A percentile compares a stretch with the other conserved stretches of the same genome.
phyloP scores from a whole-genome alignment of 2,329 filamentous ascomycete genomes.

The Thermoascus crustaceus region DNA sequence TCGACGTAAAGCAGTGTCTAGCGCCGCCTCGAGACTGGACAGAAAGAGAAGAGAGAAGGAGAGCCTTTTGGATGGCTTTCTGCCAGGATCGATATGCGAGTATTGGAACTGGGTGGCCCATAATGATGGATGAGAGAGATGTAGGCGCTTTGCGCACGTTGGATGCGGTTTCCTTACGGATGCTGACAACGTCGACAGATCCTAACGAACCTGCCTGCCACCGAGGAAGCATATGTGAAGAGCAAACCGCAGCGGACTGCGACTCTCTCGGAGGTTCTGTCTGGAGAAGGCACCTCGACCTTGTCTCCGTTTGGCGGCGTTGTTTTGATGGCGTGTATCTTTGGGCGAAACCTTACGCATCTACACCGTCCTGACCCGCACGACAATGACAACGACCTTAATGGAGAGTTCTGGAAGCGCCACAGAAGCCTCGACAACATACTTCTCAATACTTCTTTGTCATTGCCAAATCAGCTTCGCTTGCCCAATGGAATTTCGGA shows the following conservation, averaged over 20 bases:
- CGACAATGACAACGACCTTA: slow-evolving; percentile 77
- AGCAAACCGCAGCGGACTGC: slow-evolving; percentile 66
- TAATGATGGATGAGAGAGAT: slow-evolving; percentile 86
- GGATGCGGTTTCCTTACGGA: too few relatives aligned
- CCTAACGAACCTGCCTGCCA: slow-evolving; percentile 71
- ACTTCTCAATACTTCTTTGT: slow-evolving; percentile 75
- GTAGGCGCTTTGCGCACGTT: too few relatives aligned
- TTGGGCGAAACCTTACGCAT: slow-evolving; percentile 84
- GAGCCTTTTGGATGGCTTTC: slow-evolving; percentile 94
- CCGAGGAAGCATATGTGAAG: slow-evolving; percentile 76
- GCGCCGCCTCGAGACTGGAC: slow-evolving; percentile 86
- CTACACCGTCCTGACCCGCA: slow-evolving; percentile 77
- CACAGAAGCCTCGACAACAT: slow-evolving; percentile 86
- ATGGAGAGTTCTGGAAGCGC: slow-evolving; percentile 91
- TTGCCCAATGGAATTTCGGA: slow-evolving; percentile 67
- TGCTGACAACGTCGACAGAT: slow-evolving; percentile 43
- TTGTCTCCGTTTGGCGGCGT: slow-evolving; percentile 74
- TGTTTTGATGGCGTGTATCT: slow-evolving; percentile 76
- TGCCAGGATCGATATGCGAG: slow-evolving; percentile 86
- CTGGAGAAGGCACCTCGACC: slow-evolving; percentile 60
- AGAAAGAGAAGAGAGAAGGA: slow-evolving; percentile 78
- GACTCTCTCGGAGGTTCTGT: slow-evolving; percentile 49
- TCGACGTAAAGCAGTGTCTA: slow-evolving; percentile 90
- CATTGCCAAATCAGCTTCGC: slow-evolving; percentile 71
- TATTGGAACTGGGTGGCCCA: slow-evolving; percentile 95